These are phyloP conservation scores for Effrenium voratum DNA, from an alignment of 73 alveolate genomes.

Conservation along the genomic window DNA sequence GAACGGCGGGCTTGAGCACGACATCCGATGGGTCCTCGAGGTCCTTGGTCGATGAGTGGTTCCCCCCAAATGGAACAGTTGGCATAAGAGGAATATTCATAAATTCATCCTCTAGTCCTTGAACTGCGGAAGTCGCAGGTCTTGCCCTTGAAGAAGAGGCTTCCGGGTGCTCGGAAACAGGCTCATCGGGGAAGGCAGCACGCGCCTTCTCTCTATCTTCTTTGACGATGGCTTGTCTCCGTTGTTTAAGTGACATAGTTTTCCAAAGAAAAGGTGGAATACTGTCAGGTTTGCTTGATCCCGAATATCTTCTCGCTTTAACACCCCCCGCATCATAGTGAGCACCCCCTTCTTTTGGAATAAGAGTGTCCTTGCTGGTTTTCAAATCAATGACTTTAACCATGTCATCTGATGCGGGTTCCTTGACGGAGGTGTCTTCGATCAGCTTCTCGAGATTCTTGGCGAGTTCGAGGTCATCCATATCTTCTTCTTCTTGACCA, in stretches of 20 bases:
- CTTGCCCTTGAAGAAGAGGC: no score
- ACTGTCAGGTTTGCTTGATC: background rate
- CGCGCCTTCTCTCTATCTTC: no score
- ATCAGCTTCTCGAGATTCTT: background rate
- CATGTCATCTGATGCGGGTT: background rate
- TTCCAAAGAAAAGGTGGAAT: background rate
- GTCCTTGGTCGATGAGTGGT: no score
- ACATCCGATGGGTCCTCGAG: no score
- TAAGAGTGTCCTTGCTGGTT: background rate
- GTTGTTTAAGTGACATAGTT: background rate
- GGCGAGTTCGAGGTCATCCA: background rate
- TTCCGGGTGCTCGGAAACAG: no score
- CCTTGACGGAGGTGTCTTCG: background rate
- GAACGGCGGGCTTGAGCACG: no score
- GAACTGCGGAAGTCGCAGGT: no score
- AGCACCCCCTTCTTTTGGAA: background rate
- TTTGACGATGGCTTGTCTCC: background rate
- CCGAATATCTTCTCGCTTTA: background rate
- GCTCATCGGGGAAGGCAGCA: no score
- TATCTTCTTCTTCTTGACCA: no score
- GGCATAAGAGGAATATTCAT: no score
- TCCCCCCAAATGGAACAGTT: no score
- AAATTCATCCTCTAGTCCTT: no score
- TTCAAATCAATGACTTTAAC: background rate
- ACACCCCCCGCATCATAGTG: background rate